A percentile compares a stretch with the other conserved stretches of the same genome.
Conservation (phyloP, 1,284 basidiomycete species). For the Boletus mariae region DNA sequence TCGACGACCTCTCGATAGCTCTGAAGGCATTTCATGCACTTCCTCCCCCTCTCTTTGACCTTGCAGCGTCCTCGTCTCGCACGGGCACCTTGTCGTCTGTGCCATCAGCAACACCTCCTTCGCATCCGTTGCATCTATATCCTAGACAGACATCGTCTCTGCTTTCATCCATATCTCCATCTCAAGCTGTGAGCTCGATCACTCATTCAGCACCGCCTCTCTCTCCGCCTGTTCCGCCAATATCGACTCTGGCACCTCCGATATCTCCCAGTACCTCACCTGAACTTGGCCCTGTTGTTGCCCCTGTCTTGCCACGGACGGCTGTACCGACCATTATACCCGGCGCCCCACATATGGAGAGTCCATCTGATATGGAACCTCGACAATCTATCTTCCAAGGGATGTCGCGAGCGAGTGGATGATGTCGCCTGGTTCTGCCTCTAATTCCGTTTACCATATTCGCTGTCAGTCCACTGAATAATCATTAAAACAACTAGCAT, state of each 20-base stretch:
- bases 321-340: slow-evolving; percentile 20
- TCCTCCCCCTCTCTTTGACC: slow-evolving; percentile 41
- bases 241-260: slow-evolving; percentile 14
- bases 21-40: slow-evolving; percentile 46
- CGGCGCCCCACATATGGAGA: slow-evolving; percentile 25
- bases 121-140: slow-evolving; percentile 6
- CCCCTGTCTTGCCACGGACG: slow-evolving; percentile 16
- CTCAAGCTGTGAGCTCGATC: slow-evolving; percentile 1
- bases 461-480: not conserved
- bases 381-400: slow-evolving; percentile 10
- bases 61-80: slow-evolving; percentile 26
- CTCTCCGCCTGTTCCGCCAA: slow-evolving; percentile 16
- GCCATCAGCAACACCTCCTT: slow-evolving; percentile 15
- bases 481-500: slow-evolving; percentile 2
- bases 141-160: slow-evolving; percentile 2
- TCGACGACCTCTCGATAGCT: slow-evolving; percentile 44
- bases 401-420: not conserved
- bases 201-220: slow-evolving; percentile 1
- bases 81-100: slow-evolving; percentile 27
- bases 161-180: slow-evolving; percentile 5
- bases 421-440: too few relatives aligned
- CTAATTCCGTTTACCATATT: not conserved
- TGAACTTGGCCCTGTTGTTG: slow-evolving; percentile 3
- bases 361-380: slow-evolving; percentile 26
- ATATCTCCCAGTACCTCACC: not conserved